phyloP scores from a whole-genome alignment of 495 filamentous ascomycete genomes.

The Penicillium argentinense region DNA sequence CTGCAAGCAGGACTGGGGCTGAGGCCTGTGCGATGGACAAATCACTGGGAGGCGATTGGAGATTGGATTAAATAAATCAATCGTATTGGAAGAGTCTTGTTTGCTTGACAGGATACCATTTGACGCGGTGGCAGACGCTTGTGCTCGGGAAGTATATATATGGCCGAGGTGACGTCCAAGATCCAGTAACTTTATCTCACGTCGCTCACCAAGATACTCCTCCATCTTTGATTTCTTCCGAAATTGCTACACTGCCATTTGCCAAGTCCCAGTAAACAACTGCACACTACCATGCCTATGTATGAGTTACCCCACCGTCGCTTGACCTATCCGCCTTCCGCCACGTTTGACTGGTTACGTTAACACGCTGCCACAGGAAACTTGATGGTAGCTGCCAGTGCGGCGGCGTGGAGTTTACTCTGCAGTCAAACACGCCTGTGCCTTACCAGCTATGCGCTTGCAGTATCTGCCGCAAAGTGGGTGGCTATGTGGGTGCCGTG shows the following conservation, averaged over 20 bases:
- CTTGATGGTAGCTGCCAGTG: slow-evolving; percentile 58
- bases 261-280: not conserved
- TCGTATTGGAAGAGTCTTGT: too few species aligned
- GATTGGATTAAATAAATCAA: too few species aligned
- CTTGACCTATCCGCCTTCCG: too few species aligned
- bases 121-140: not conserved
- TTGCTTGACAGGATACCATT: not conserved
- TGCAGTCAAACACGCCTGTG: slow-evolving; percentile 52
- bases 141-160: slow-evolving; percentile 10
- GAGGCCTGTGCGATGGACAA: not conserved
- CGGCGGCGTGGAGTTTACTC: slow-evolving; percentile 50
- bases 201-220: not conserved
- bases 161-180: not conserved
- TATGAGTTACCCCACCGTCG: too few species aligned
- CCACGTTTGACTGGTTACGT: too few species aligned
- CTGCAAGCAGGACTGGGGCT: slow-evolving; percentile 2
- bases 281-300: slow-evolving; percentile 27
- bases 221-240: too few species aligned
- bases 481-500: slow-evolving; percentile 48
- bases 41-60: slow-evolving; percentile 2
- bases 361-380: too few species aligned
- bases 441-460: slow-evolving; percentile 58
- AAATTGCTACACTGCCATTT: not conserved
- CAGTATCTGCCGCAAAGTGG: slow-evolving; percentile 57
- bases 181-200: not conserved